Evolutionary conservation across 306 rosid genomes (phyloP).

Genomic region (Lathyrus tuberosus): DNA sequence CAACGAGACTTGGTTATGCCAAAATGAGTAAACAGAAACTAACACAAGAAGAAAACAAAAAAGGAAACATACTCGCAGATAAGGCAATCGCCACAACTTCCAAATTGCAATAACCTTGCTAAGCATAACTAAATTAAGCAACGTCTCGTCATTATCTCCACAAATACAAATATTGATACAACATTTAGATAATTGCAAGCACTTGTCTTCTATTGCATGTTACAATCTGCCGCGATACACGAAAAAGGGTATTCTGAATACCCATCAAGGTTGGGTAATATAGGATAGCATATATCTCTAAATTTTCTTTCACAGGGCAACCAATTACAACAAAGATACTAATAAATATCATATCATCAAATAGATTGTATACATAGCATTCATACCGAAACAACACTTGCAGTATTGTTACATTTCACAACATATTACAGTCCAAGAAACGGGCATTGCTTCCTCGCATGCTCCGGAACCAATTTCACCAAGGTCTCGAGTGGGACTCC

Average conservation of each 20-base stretch:
- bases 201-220: conserved; percentile 55
- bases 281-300: conserved; percentile 57
- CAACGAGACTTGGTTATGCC: neutral
- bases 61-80: neutral
- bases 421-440: conserved; percentile 73
- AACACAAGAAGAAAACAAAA: neutral
- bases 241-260: conserved; percentile 52
- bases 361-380: conserved; percentile 44
- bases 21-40: neutral
- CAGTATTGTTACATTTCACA: conserved; percentile 47
- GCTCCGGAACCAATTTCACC: conserved; percentile 93
- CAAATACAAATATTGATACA: conserved; percentile 50
- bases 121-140: conserved; percentile 40
- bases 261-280: conserved; percentile 56
- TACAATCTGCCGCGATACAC: conserved; percentile 53
- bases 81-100: conserved; percentile 30
- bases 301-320: conserved; percentile 57
- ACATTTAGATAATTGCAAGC: conserved; percentile 50
- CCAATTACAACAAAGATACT: conserved; percentile 56
- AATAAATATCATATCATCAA: conserved; percentile 48
- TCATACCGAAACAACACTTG: conserved; percentile 46
- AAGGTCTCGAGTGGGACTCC: conserved; percentile 72
- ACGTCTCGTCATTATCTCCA: conserved; percentile 38
- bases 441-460: conserved; percentile 89
- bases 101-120: conserved; percentile 34